A percentile compares a stretch with the other conserved stretches of the same genome.
Conservation (phyloP, 2,329 filamentous ascomycete species). For the Chaetomiaceae sp. region DNA sequence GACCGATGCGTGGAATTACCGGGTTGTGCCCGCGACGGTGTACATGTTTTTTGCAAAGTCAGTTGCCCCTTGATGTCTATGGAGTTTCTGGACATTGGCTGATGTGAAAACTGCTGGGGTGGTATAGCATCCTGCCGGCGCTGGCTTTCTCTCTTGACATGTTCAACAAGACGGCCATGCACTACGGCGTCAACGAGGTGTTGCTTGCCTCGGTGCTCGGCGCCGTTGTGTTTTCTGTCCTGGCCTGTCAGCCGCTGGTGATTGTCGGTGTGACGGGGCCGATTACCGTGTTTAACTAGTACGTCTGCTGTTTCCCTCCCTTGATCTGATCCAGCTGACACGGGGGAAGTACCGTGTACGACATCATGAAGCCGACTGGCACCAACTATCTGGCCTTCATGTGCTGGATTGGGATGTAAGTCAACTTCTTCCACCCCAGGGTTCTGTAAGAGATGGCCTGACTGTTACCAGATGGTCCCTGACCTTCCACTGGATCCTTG, state of each 20-base stretch:
- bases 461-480: slow-evolving; percentile 63
- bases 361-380: slow-evolving; percentile 73
- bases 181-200: slow-evolving; percentile 88
- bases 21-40: slow-evolving; percentile 78
- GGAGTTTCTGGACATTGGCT: too few species aligned
- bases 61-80: slow-evolving; percentile 21
- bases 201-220: slow-evolving; percentile 81
- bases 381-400: slow-evolving; percentile 86
- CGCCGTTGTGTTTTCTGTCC: slow-evolving; percentile 72
- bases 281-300: slow-evolving; percentile 91
- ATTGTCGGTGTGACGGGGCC: slow-evolving; percentile 90
- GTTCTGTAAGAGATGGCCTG: not conserved
- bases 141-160: slow-evolving; percentile 89
- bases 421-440: slow-evolving; percentile 1
- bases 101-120: too few species aligned
- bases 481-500: slow-evolving; percentile 78
- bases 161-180: slow-evolving; percentile 81
- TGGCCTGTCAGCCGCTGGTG: slow-evolving; percentile 79
- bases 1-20: slow-evolving; percentile 84
- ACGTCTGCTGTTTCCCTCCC: slow-evolving; percentile 27
- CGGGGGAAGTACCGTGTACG: slow-evolving; percentile 69
- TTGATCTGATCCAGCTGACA: not conserved
- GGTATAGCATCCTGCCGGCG: slow-evolving; percentile 71
- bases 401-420: slow-evolving; percentile 80
- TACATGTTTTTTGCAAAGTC: slow-evolving; percentile 98